phyloP scores from a whole-genome alignment of 2,329 filamentous ascomycete genomes.

The Trichoderma atrobrunneum region DNA sequence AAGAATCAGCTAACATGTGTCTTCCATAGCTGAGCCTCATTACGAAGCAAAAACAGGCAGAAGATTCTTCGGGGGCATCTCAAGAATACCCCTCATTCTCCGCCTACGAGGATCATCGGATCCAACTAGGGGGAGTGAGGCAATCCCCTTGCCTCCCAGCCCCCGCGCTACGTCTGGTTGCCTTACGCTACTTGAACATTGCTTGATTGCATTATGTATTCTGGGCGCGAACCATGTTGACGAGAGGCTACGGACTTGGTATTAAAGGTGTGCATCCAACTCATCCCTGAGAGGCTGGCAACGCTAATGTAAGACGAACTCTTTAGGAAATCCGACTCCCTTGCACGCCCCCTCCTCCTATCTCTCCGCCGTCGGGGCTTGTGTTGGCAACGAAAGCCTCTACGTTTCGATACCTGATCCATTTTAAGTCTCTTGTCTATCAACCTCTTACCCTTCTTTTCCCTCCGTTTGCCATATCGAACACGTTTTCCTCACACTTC shows the following conservation, averaged over 20 bases:
- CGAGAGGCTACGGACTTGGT: neutral
- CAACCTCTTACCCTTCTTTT: neutral
- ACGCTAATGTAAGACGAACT: neutral
- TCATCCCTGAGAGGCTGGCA: neutral
- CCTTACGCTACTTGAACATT: neutral
- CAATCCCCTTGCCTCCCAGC: conserved; percentile 2
- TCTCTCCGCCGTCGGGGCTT: conserved; percentile 1
- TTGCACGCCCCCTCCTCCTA: neutral
- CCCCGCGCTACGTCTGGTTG: conserved; percentile 5
- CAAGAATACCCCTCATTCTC: conserved; percentile 8
- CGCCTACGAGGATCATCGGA: neutral
- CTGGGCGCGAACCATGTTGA: neutral
- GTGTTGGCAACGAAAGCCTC: neutral
- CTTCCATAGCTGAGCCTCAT: neutral
- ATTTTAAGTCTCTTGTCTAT: neutral
- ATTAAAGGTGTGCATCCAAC: neutral
- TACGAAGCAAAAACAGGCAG: neutral
- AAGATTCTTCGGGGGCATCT: neutral
- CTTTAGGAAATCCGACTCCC: neutral
- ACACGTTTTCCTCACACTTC: neutral
- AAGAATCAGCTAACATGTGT: neutral
- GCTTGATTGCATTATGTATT: neutral
- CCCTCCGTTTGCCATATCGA: neutral
- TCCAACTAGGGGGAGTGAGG: neutral
- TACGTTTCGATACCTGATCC: neutral